Evolutionary conservation across 345 rosid species (phyloP), one percentile per base, ranked within the genome.

Genomic region (Cardamine chenopodiifolia): DNA sequence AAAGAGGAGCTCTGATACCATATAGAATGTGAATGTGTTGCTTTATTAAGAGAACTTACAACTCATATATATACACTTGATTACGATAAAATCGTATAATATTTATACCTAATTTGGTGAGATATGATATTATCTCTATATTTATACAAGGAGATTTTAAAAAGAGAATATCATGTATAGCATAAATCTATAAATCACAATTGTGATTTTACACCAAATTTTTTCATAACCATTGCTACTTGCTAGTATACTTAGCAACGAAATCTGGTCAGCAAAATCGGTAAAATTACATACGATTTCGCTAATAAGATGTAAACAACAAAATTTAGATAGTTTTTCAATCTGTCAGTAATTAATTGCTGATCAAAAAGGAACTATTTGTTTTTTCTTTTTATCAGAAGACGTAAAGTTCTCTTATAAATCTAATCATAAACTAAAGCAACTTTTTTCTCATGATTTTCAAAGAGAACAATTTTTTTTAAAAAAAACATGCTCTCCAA

Each of bases 311-410:
- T 50, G 25, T 66, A 15, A 34, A 48, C 35, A 7, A 18, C 25
- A 62, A 18, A 18, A 40, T 15, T 12, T 39, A 39, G 17, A n/a
- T n/a, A 62, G 45, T 40, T 34, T 40, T 63, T 63, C 29, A 37
- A 29, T 61, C 28, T 63, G 77, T 63, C 77, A 70, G 63, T 72
- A 40, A 54, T 37, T 25, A 64, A 42, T 20, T 55, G 64, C 71
- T 54, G 25, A 44, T 35, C 0, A 20, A 7, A 22, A 29, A 64
- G 31, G 26, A n/a, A 11, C 17, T 29, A 3, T 6, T 28, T 62
- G 62, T 11, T 50, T 71, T 71, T 17, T 7, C 4, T 45, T 42
- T 55, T 12, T 18, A 26, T 17, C 59, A 66, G 25, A 47, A 65
- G 53, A 45, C 17, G 20, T 55, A 42, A 19, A 34, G 4, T 17